These are phyloP conservation scores for Magnaporthiopsis poae DNA, from an alignment of 2,329 filamentous ascomycete genomes.

Conservation along the genomic window DNA sequence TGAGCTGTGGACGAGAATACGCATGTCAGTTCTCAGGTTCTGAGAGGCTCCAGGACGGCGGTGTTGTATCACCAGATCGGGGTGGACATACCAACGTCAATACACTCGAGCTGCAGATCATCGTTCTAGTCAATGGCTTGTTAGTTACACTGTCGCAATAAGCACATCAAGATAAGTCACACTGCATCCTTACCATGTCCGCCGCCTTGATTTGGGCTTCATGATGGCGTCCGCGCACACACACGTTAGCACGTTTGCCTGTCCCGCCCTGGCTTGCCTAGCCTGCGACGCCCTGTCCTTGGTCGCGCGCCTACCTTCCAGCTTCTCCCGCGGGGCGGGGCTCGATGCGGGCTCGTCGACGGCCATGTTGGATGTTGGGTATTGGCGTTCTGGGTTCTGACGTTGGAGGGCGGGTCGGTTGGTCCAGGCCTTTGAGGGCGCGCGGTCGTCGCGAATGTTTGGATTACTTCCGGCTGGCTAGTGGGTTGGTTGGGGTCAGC, in stretches of 20 bases:
- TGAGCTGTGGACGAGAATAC: constrained; percentile 33
- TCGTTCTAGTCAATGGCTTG: constrained; percentile 60
- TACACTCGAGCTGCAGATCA: constrained; percentile 90
- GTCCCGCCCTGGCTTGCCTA: too few species aligned
- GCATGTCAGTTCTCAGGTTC: neutral
- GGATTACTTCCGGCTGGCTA: neutral
- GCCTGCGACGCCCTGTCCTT: constrained; percentile 7
- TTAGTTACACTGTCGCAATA: neutral
- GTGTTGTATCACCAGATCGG: neutral
- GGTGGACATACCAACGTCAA: constrained; percentile 75
- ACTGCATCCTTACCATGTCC: constrained; percentile 67
- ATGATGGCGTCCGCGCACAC: neutral
- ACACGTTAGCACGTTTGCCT: neutral
- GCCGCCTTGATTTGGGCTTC: constrained; percentile 93
- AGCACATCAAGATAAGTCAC: neutral
- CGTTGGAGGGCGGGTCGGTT: neutral
- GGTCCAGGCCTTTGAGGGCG: neutral
- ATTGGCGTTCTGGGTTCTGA: neutral
- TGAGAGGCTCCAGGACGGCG: constrained; percentile 12
- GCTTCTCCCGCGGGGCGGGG: constrained; percentile 51
- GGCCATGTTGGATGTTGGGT: constrained; percentile 5
- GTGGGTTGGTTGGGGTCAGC: neutral
- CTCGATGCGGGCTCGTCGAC: constrained; percentile 2
- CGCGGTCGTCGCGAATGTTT: neutral
- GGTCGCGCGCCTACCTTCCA: constrained; percentile 51